Evolutionary conservation across 345 rosid genomes (phyloP).

Genomic region (Populus ilicifolia): DNA sequence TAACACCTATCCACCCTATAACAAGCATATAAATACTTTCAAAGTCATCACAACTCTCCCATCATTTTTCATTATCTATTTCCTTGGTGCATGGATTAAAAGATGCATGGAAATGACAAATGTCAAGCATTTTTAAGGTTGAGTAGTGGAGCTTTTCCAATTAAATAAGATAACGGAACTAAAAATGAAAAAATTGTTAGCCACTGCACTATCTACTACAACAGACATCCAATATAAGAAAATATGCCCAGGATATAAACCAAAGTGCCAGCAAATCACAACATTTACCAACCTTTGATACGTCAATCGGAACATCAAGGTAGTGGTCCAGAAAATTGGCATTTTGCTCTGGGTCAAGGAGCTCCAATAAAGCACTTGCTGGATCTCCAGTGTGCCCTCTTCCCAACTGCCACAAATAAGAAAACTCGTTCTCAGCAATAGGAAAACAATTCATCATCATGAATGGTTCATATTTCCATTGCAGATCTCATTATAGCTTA

Average conservation of each 20-base stretch:
- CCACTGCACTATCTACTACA: not conserved
- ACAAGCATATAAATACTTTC: not conserved
- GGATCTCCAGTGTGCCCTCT: constrained; percentile 98
- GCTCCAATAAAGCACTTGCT: constrained; percentile 97
- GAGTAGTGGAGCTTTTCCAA: not conserved
- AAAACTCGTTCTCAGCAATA: not conserved
- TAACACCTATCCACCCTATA: not conserved
- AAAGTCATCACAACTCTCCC: not conserved
- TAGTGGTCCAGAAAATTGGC: constrained; percentile 98
- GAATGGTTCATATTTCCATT: not conserved
- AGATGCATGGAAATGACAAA: not conserved
- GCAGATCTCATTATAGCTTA: not conserved
- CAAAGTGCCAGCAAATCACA: constrained; percentile 10
- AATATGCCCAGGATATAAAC: not conserved
- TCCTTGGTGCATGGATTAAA: not conserved
- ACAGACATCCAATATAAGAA: not conserved
- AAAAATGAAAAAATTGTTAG: not conserved
- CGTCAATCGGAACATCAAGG: constrained; percentile 91
- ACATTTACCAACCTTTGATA: constrained; percentile 68
- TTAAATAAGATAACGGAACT: not conserved
- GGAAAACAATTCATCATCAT: not conserved
- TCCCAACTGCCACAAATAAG: constrained; percentile 58
- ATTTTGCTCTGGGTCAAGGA: constrained; percentile 99
- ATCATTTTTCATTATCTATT: not conserved
- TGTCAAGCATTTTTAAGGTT: not conserved